phyloP scores from a whole-genome alignment of 129 eudicot species.

The Flaveria trinervia region DNA sequence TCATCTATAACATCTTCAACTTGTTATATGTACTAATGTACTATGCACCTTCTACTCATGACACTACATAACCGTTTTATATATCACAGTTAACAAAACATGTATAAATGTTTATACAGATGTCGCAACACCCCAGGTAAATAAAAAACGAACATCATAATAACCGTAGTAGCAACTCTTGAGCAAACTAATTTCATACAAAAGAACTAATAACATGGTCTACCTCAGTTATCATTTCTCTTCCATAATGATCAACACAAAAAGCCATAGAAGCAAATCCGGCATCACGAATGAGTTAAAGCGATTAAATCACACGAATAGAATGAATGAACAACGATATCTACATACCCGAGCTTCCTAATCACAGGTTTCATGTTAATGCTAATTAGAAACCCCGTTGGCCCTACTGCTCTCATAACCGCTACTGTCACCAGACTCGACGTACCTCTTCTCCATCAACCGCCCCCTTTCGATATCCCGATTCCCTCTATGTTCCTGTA shows the following conservation, averaged over 20 bases:
- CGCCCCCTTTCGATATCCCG: conserved; percentile 53
- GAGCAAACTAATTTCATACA: conserved; percentile 11
- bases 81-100: no score
- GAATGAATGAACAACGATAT: conserved; percentile 33
- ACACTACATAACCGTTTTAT: no score
- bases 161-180: background rate
- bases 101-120: no score
- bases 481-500: conserved; percentile 68
- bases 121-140: no score
- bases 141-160: background rate
- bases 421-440: conserved; percentile 94
- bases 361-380: background rate
- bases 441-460: conserved; percentile 45
- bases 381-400: conserved; percentile 26
- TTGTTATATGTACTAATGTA: no score
- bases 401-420: conserved; percentile 82
- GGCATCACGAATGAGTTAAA: background rate
- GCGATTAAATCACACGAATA: conserved; percentile 26
- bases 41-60: no score
- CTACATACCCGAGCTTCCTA: conserved; percentile 42
- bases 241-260: conserved; percentile 8
- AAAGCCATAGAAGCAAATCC: conserved; percentile 9
- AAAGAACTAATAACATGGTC: background rate
- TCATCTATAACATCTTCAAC: no score
- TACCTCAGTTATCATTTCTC: conserved; percentile 10